phyloP scores from a whole-genome alignment of 352 stramenopile species.

The Phytophthora idaei region DNA sequence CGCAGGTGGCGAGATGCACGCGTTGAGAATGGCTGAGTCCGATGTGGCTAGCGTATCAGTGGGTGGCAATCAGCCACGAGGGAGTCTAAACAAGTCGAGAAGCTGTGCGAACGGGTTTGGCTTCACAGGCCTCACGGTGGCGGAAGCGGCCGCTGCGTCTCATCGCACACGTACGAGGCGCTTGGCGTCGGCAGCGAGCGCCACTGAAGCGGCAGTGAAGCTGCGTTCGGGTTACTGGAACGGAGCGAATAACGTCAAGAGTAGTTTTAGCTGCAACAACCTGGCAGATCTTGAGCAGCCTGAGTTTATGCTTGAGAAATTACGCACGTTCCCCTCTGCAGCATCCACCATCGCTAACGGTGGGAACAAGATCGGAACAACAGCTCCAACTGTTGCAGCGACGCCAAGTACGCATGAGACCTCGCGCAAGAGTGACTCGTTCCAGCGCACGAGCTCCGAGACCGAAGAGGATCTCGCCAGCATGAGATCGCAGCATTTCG shows the following conservation, averaged over 20 bases:
- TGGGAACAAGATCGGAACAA: conserved; percentile 45
- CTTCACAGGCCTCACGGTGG: conserved; percentile 60
- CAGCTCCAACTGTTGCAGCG: conserved; percentile 20
- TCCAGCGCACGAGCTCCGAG: conserved; percentile 43
- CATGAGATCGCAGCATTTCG: conserved; percentile 48
- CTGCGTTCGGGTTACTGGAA: conserved; percentile 78
- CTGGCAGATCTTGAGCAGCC: conserved; percentile 65
- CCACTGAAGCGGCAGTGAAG: conserved; percentile 35
- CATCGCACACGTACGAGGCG: conserved; percentile 62
- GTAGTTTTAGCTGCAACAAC: conserved; percentile 86
- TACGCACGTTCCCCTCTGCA: conserved; percentile 26
- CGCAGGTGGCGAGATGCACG: conserved; percentile 42
- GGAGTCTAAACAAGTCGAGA: conserved; percentile 57
- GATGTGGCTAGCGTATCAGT: conserved; percentile 9
- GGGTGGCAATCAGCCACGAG: conserved; percentile 4
- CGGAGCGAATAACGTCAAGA: conserved; percentile 70
- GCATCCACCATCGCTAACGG: conserved; percentile 37
- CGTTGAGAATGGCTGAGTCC: conserved; percentile 16
- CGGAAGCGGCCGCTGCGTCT: conserved; percentile 66
- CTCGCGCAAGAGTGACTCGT: conserved; percentile 60
- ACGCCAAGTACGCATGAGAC: conserved; percentile 40
- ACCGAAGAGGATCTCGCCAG: conserved; percentile 40
- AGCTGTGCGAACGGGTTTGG: conserved; percentile 65
- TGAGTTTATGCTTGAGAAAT: conserved; percentile 48
- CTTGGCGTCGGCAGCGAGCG: conserved; percentile 25